A percentile compares a stretch with the other conserved stretches of the same genome.
Conservation (phyloP, 305 asterid species). For the Fraxinus greggii region DNA sequence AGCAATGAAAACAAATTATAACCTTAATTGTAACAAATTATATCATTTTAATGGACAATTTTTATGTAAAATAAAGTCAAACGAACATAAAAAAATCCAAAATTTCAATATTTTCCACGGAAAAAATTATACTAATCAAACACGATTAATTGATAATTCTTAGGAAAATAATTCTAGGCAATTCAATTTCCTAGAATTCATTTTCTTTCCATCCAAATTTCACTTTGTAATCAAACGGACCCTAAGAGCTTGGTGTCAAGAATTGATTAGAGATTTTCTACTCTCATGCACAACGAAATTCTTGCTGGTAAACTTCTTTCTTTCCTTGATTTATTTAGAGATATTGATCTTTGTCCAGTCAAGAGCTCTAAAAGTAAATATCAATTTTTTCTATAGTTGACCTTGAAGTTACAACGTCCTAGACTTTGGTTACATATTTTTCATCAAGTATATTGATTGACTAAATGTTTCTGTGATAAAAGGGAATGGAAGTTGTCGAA, state of each 20-base stretch:
- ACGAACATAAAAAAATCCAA: too few relatives aligned
- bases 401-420: not conserved
- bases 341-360: not conserved
- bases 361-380: not conserved
- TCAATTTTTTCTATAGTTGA: not conserved
- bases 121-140: too few relatives aligned
- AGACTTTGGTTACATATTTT: not conserved
- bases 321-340: not conserved
- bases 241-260: not conserved
- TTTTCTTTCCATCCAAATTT: too few relatives aligned
- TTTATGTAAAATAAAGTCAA: too few relatives aligned
- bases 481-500: not conserved
- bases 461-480: not conserved
- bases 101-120: too few relatives aligned
- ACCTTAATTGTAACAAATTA: too few relatives aligned
- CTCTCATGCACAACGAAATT: not conserved
- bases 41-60: too few relatives aligned
- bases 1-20: too few relatives aligned
- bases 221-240: too few relatives aligned
- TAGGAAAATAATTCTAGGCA: too few relatives aligned
- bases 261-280: not conserved
- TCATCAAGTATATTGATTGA: not conserved
- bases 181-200: too few relatives aligned
- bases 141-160: too few relatives aligned
- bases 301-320: not conserved